These are phyloP conservation scores for Arabidopsis hybrid DNA, from an alignment of 441 rosid species.

Conservation along the genomic window DNA sequence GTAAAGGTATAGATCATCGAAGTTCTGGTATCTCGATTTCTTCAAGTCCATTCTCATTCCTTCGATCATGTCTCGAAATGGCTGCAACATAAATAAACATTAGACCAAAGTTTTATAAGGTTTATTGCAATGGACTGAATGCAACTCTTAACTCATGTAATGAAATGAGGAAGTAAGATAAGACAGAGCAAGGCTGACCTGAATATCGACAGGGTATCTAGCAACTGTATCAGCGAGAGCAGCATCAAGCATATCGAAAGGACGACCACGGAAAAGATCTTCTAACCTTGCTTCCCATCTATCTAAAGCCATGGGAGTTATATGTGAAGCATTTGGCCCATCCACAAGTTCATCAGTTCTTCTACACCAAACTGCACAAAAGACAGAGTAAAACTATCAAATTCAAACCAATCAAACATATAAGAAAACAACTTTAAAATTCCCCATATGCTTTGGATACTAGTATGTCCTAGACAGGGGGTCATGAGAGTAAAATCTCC, in stretches of 20 bases:
- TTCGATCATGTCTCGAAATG: conserved; percentile 89
- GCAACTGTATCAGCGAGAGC: conserved; percentile 82
- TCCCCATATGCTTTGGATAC: background rate
- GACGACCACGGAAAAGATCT: conserved; percentile 80
- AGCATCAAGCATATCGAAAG: conserved; percentile 92
- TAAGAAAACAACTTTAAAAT: conserved; percentile 4
- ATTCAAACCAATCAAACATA: background rate
- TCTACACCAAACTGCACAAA: conserved; percentile 87
- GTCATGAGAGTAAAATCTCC: conserved; percentile 9
- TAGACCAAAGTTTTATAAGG: background rate
- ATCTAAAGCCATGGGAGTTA: conserved; percentile 87
- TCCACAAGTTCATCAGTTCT: conserved; percentile 94
- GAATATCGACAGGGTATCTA: conserved; percentile 85
- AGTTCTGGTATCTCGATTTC: conserved; percentile 75
- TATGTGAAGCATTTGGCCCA: conserved; percentile 89
- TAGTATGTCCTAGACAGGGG: background rate
- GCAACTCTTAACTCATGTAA: no score
- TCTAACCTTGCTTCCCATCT: conserved; percentile 88
- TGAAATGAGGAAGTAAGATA: background rate
- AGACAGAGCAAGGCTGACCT: conserved; percentile 53
- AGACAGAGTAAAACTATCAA: conserved; percentile 7
- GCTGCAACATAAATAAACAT: conserved; percentile 49
- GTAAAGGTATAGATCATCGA: conserved; percentile 86
- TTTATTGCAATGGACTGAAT: background rate
- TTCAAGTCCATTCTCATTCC: conserved; percentile 91